A percentile compares a stretch with the other conserved stretches of the same genome.
These are phyloP conservation scores for Teunomyces kruisii DNA, from an alignment of 805 yeast species.

Conservation along the genomic window DNA sequence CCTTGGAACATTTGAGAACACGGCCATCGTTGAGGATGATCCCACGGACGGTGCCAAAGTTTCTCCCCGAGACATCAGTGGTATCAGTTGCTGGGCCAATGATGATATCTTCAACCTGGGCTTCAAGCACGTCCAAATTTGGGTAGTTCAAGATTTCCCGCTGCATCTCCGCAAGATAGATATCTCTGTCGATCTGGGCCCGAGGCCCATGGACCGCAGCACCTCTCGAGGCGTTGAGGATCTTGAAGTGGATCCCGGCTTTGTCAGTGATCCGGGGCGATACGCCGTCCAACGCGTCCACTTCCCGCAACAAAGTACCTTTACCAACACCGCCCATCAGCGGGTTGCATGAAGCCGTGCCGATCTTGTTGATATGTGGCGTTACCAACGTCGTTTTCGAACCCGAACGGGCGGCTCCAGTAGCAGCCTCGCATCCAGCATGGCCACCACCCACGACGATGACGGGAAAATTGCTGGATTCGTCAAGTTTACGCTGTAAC, in stretches of 20 bases:
- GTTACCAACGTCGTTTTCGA: conserved; percentile 70
- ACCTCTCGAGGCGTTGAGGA: conserved; percentile 83
- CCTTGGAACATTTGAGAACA: conserved; percentile 58
- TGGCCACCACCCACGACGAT: conserved; percentile 97
- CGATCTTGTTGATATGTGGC: conserved; percentile 72
- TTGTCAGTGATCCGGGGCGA: conserved; percentile 82
- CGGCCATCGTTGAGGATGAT: conserved; percentile 69
- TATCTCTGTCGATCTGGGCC: conserved; percentile 88
- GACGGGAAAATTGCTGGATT: conserved; percentile 49
- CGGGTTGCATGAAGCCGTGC: conserved; percentile 96
- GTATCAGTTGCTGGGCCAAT: conserved; percentile 40
- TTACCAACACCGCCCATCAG: conserved; percentile 98
- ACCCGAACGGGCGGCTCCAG: conserved; percentile 89
- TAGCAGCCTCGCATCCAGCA: conserved; percentile 97
- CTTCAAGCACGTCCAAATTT: conserved; percentile 62
- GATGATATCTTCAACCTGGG: conserved; percentile 81
- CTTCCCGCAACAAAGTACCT: conserved; percentile 87
- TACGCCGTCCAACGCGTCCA: conserved; percentile 95
- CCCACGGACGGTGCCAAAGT: conserved; percentile 57
- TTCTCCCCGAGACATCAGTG: conserved; percentile 38
- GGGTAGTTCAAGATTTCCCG: conserved; percentile 52
- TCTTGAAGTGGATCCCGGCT: conserved; percentile 90
- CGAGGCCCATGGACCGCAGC: conserved; percentile 99
- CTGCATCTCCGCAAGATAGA: conserved; percentile 83
- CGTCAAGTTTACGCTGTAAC: conserved; percentile 2